A percentile compares a stretch with the other conserved stretches of the same genome.
Conservation (phyloP, 2,329 filamentous ascomycete species). For the Sporothrix inflata region DNA sequence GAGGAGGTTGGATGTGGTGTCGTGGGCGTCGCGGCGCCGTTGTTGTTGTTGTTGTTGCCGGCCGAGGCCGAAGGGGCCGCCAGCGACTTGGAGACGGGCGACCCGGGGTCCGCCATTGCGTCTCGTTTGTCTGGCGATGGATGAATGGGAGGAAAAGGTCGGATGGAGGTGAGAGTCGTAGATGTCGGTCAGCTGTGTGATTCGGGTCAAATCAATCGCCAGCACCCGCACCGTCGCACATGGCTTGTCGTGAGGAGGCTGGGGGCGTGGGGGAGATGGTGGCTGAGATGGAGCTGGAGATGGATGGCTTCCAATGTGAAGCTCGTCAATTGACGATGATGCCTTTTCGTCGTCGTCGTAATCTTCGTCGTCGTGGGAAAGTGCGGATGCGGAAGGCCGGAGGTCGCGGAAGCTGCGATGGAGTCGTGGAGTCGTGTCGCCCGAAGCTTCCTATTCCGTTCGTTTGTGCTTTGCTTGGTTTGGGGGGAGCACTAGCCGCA, state of each 20-base stretch:
- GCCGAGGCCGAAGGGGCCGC: conserved; percentile 1
- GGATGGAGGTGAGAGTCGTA: too few relatives aligned
- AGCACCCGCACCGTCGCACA: conserved; percentile 1
- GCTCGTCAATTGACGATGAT: neutral
- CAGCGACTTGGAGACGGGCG: conserved; percentile 25
- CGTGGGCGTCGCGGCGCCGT: neutral
- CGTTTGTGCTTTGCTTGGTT: neutral
- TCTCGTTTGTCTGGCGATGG: neutral
- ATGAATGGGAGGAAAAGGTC: neutral
- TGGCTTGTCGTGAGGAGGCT: neutral
- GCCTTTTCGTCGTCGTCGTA: neutral
- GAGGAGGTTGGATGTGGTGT: neutral
- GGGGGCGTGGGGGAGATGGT: neutral
- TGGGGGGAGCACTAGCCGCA: neutral
- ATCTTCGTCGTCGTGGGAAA: neutral
- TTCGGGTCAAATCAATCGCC: conserved; percentile 19
- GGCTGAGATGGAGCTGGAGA: neutral
- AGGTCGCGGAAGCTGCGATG: conserved; percentile 18
- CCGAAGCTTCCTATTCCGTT: conserved; percentile 11
- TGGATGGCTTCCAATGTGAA: neutral
- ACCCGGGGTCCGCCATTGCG: conserved; percentile 27
- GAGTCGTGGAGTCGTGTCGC: neutral
- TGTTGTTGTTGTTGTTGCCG: neutral
- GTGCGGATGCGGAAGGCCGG: neutral
- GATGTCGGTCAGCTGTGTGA: too few relatives aligned